Conservation (phyloP, 139 green algal species). For the Asterochloris erici region DNA sequence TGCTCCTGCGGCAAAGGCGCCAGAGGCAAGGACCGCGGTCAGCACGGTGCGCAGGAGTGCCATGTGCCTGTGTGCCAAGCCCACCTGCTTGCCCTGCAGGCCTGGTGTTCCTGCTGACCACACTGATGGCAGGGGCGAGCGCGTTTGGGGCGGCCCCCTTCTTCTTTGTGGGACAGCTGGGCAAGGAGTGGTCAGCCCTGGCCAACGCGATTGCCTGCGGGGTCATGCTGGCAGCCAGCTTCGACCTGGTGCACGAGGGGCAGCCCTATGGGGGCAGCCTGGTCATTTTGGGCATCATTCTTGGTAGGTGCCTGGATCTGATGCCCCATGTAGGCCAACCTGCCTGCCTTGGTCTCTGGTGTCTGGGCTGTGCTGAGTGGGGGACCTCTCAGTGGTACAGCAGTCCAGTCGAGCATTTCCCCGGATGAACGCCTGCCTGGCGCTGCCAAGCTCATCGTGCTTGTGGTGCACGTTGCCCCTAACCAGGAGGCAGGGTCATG, state of each 20-base stretch:
- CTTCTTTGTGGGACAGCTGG: constrained; percentile 61
- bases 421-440: too few species aligned
- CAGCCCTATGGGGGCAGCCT: constrained; percentile 60
- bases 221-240: constrained; percentile 95
- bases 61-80: too few species aligned
- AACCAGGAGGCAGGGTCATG: too few species aligned
- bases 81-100: neutral
- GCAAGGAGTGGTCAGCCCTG: constrained; percentile 58
- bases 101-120: constrained; percentile 48
- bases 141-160: constrained; percentile 74
- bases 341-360: neutral
- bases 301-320: constrained; percentile 30
- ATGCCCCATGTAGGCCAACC: too few species aligned
- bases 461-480: too few species aligned
- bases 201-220: constrained; percentile 91
- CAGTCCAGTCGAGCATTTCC: too few species aligned
- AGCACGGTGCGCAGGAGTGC: too few species aligned
- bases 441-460: too few species aligned
- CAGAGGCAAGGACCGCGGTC: too few species aligned
- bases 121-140: constrained; percentile 55
- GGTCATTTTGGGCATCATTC: constrained; percentile 66
- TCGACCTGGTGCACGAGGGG: constrained; percentile 92
- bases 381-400: too few species aligned
- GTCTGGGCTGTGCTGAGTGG: too few species aligned
- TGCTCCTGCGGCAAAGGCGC: too few species aligned